A percentile compares a stretch with the other conserved stretches of the same genome.
phyloP scores from a whole-genome alignment of 352 stramenopile genomes.

The Phytophthora citricola region DNA sequence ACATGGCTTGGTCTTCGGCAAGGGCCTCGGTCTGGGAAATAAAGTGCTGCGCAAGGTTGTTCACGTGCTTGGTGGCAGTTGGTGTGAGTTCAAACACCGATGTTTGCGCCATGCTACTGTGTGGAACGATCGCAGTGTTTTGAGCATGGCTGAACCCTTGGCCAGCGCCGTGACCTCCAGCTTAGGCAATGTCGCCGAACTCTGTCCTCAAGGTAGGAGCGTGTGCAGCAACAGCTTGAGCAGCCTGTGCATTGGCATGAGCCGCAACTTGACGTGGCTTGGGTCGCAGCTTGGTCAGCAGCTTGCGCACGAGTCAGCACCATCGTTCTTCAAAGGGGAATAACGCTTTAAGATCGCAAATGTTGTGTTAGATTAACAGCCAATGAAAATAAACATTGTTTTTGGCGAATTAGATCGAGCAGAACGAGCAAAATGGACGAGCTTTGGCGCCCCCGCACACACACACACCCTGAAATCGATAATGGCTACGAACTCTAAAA shows the following conservation, averaged over 20 bases:
- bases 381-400: constrained; percentile 4
- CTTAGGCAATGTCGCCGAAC: no score
- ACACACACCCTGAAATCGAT: not conserved
- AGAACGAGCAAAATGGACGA: not conserved
- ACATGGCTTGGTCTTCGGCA: not conserved
- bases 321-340: not conserved
- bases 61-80: not conserved
- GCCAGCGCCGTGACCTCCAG: no score
- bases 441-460: no score
- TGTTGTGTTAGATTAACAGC: not conserved
- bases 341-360: no score
- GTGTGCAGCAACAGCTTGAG: no score
- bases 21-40: not conserved
- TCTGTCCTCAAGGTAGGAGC: no score
- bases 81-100: not conserved
- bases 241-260: not conserved
- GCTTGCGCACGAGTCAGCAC: constrained; percentile 2
- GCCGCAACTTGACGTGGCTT: not conserved
- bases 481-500: constrained; percentile 3
- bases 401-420: constrained; percentile 3
- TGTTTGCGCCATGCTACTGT: not conserved
- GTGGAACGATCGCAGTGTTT: not conserved
- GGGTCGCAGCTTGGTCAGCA: not conserved
- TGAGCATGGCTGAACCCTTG: not conserved
- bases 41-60: not conserved